Conservation (phyloP, 2,329 filamentous ascomycete genomes). For the Colletotrichum zoysiae region DNA sequence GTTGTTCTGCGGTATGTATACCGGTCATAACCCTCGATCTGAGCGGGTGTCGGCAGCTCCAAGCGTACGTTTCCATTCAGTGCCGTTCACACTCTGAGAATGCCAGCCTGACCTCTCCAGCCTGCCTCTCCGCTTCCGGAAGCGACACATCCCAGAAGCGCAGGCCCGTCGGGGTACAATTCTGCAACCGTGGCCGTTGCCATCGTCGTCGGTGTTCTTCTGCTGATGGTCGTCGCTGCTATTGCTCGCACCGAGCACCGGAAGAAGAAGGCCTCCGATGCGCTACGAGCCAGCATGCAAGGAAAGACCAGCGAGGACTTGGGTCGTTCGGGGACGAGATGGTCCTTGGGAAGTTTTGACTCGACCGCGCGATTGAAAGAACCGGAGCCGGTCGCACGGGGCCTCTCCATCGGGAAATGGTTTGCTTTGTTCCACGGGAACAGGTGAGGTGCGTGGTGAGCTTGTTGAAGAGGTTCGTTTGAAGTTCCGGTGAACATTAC, state of each 20-base stretch:
- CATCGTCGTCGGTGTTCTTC: constrained; percentile 10
- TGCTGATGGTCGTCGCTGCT: constrained; percentile 1
- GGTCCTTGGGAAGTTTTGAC: constrained; percentile 16
- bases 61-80: not conserved
- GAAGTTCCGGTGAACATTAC: not conserved
- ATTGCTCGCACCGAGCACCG: constrained; percentile 10
- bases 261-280: constrained; percentile 13
- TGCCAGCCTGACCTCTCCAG: not conserved
- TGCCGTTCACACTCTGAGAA: too few species aligned
- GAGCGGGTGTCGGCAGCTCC: not conserved
- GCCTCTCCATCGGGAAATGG: not conserved
- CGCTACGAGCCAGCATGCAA: not conserved
- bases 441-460: not conserved
- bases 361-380: constrained; percentile 14
- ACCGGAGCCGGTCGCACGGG: constrained; percentile 2
- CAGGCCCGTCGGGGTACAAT: not conserved
- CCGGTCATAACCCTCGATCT: not conserved
- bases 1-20: constrained; percentile 1
- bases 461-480: not conserved
- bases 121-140: not conserved
- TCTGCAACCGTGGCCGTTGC: constrained; percentile 9
- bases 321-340: not conserved
- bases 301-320: not conserved
- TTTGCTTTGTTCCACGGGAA: not conserved
- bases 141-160: too few species aligned